Base-by-base conservation (phyloP, 371 early-diverging fungal species). In the Antonospora locustae region DNA sequence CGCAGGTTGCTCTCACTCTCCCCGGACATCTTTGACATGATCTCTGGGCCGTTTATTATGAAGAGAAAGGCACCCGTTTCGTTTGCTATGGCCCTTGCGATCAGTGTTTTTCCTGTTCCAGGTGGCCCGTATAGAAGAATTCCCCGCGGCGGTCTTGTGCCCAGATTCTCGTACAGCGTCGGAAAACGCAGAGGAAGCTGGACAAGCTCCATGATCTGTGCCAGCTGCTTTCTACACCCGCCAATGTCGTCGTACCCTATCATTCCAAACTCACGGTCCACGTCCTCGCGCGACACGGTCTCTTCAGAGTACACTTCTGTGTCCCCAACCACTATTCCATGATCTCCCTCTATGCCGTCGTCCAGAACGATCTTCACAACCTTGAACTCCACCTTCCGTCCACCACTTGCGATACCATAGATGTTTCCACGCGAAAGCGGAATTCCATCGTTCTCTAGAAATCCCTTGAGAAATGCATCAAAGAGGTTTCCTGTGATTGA, bases 181-280 rank as follows among this genome's bases (percentile, higher is more conserved):
- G 94, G 93, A 71, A 93, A 93, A 58, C 93, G 84, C 30, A 97
- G 81, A 27, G 98, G 98, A 38, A 97, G 81, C 70, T 94, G 94
- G 25, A 97, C 90, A 65, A 91, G 78, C 76, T 97, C 98, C 70
- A 92, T 87, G 58, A 97, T 95, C 78, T 95, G 93, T 7, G 95
- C 95, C 81, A 97, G 84, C 74, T 97, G 95, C 73, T 87, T 90
- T 67, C 94, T 84, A 72, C 85, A 85, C 55, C 95, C 97, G 72
- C 97, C 97, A 77, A 96, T 85, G 73, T 93, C 92, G 70, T 97
- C 98, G 73, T 95, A 97, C 47, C 96, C 96, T 49, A 97, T 85
- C 63, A 83, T 84, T 66, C 82, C 84, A 43, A 88, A 79, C 61
- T 84, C 88, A 61, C 91, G 91, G 72, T 93, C 91, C 62, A 93